Percentiles rank a stretch among this genome's conserved stretches.
Evolutionary conservation across 2,329 filamentous ascomycete species (phyloP).

Genomic region (Paraphoma chrysanthemicola): DNA sequence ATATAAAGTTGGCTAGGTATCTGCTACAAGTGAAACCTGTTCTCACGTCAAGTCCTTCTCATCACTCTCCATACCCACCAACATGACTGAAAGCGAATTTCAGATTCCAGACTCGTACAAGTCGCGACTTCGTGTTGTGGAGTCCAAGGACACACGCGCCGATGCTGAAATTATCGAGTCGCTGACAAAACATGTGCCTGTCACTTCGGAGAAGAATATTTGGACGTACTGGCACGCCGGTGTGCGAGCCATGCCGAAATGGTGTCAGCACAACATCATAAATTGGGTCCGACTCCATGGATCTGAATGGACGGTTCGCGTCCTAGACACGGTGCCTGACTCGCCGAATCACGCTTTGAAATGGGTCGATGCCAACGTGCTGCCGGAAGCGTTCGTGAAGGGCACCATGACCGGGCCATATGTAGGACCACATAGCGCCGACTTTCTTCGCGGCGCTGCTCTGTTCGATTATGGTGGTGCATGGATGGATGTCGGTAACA

Average conservation of each 20-base stretch:
- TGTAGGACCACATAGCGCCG: constrained; percentile 54
- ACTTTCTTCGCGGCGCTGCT: constrained; percentile 56
- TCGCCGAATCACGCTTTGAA: constrained; percentile 50
- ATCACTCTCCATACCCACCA: background rate
- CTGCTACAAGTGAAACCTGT: too few species aligned
- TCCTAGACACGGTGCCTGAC: constrained; percentile 47
- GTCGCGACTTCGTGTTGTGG: constrained; percentile 17
- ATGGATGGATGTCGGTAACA: constrained; percentile 52
- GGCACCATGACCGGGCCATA: constrained; percentile 54
- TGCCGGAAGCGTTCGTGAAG: constrained; percentile 50
- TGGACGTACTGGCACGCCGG: constrained; percentile 53
- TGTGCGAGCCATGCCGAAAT: constrained; percentile 43
- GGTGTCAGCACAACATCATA: constrained; percentile 51
- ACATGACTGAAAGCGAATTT: constrained; percentile 8
- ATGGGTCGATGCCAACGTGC: constrained; percentile 44
- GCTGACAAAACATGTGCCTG: constrained; percentile 15
- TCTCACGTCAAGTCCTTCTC: background rate
- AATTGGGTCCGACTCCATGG: constrained; percentile 51
- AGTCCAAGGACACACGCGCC: constrained; percentile 4
- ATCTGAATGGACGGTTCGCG: constrained; percentile 50
- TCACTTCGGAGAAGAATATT: constrained; percentile 51
- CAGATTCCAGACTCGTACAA: constrained; percentile 22
- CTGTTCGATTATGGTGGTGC: constrained; percentile 50
- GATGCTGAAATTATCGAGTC: background rate
- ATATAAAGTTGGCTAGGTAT: background rate